Base-by-base conservation (phyloP, 805 yeast genomes). In the Pichia sporocuriosa region DNA sequence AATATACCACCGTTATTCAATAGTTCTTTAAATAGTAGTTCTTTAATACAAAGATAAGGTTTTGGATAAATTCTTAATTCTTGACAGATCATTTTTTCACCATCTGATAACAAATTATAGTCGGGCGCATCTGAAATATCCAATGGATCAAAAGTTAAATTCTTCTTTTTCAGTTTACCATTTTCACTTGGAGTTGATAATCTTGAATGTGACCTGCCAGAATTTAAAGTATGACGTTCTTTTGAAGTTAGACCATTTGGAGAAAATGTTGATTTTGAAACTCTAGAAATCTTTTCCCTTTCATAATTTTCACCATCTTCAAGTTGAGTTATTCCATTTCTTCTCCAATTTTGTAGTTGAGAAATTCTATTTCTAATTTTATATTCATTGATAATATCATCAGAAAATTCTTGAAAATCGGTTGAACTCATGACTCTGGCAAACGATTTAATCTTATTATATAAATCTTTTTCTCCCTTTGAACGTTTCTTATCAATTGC, bases 341-440 rank as follows among this genome's bases (percentile, higher is more conserved):
- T 73, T 48, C 99, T 75, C 87, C 96, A 94, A 56, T 83, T 90
- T 62, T 93, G 98, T 24, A 94, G 66, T 62, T 88, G 96, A 39
- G 82, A 84, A 37, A 93, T 88, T 48, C 94, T 75, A 28, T 80
- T 73, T 43, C 97, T 72, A 50, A 85, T 79, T 51, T 78, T 79
- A 39, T 86, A 71, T 62, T 93, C 98, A 11, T 77, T 77, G 33
- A 87, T 53, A 47, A 88, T 72, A 57, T 84, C 95, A 25, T 73
- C 77, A 4, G 81, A 66, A 55, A 93, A 87, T 4, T 70, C 75
- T 33, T 78, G 81, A 61, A 82, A 93, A 66, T 93, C 98, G 25
- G 73, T 70, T 4, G 86, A 79, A 1, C 88, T 77, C 78, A 93
- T 74, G 10, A 90, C 61, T 42, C 94, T 72, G 2, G 94, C 85